Conservation (phyloP, 257 asterid species). For the Rehmannia glutinosa region DNA sequence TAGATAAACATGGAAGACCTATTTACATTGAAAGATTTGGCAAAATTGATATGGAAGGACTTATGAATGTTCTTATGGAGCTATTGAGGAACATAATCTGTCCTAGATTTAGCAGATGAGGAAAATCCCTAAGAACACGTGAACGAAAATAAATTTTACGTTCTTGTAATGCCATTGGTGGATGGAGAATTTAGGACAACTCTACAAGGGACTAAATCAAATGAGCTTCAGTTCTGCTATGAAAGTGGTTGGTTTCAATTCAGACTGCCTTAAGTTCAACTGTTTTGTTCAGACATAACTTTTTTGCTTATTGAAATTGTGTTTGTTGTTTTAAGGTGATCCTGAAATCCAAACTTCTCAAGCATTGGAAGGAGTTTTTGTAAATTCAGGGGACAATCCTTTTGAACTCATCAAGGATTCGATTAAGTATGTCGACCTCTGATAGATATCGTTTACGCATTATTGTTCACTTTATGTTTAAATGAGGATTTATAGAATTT, state of each 20-base stretch:
- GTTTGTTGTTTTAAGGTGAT: conserved; percentile 32
- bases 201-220: conserved; percentile 36
- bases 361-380: conserved; percentile 39
- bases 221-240: conserved; percentile 56
- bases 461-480: no score
- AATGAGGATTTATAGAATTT: no score
- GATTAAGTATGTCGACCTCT: conserved; percentile 34
- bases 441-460: background rate
- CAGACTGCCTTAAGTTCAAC: background rate
- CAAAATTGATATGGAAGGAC: no score
- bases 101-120: conserved; percentile 9
- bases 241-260: conserved; percentile 48
- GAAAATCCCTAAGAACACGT: conserved; percentile 4
- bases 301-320: background rate
- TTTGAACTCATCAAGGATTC: conserved; percentile 55
- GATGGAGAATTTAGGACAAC: conserved; percentile 67
- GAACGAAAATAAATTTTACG: conserved; percentile 30
- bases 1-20: no score
- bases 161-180: conserved; percentile 51
- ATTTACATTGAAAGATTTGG: no score
- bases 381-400: conserved; percentile 53
- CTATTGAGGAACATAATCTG: no score
- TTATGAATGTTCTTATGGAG: no score
- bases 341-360: conserved; percentile 30
- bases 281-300: background rate